Evolutionary conservation across 352 stramenopile genomes (phyloP).

Genomic region (Phytopythium chamaehyphon): DNA sequence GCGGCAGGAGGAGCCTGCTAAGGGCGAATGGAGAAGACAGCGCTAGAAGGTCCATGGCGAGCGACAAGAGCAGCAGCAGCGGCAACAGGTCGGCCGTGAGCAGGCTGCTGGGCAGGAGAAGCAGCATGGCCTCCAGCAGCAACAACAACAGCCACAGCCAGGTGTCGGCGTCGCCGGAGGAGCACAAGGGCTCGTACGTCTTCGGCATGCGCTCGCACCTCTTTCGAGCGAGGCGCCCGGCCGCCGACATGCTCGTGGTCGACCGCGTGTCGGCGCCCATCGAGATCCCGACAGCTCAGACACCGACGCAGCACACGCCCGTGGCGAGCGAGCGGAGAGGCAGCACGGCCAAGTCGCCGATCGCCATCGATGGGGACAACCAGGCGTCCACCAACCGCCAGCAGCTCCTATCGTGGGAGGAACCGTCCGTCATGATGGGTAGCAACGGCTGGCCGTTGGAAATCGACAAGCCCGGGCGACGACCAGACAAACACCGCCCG

Average conservation of each 20-base stretch:
- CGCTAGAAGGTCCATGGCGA: not conserved
- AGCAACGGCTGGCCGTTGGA: constrained; percentile 20
- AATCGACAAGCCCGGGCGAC: constrained; percentile 14
- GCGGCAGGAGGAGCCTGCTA: not conserved
- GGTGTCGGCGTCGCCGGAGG: constrained; percentile 6
- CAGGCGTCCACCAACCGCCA: not conserved
- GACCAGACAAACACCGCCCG: not conserved
- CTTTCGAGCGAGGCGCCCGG: constrained; percentile 20
- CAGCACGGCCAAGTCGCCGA: constrained; percentile 18
- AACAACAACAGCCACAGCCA: constrained; percentile 14
- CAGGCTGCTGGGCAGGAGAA: constrained; percentile 2
- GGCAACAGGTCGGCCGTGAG: constrained; percentile 6
- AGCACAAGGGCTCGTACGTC: constrained; percentile 21
- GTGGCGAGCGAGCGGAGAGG: constrained; percentile 2
- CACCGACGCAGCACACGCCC: constrained; percentile 7
- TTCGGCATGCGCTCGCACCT: constrained; percentile 31
- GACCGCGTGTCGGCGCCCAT: constrained; percentile 57
- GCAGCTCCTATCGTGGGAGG: constrained; percentile 59
- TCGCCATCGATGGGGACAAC: constrained; percentile 10
- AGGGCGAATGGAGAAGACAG: not conserved
- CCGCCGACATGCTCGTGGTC: constrained; percentile 19
- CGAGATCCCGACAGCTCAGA: constrained; percentile 40
- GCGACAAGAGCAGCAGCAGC: constrained; percentile 5
- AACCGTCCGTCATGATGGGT: constrained; percentile 45
- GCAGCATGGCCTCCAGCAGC: constrained; percentile 4